Percentiles rank a stretch among this genome's conserved stretches.
These are phyloP conservation scores for Sarocladium strictum DNA, from an alignment of 2,329 filamentous ascomycete species.

Conservation along the genomic window DNA sequence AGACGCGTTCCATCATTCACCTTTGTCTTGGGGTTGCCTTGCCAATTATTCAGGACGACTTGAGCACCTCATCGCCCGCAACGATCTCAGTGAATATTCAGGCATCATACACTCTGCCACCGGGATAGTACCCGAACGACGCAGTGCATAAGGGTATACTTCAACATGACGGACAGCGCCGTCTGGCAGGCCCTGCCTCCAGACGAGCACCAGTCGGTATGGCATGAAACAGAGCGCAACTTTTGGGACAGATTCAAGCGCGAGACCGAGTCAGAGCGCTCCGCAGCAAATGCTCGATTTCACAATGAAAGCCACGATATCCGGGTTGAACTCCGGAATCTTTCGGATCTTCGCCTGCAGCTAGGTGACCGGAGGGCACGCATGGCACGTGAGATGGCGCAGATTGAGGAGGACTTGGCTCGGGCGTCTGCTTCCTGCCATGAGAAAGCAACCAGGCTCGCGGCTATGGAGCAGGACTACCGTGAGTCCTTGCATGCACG, in stretches of 20 bases:
- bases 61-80: background rate
- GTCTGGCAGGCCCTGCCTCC: slow-evolving; percentile 23
- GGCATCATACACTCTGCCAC: background rate
- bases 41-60: background rate
- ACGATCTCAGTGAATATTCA: background rate
- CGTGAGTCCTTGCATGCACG: slow-evolving; percentile 21
- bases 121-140: background rate
- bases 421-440: slow-evolving; percentile 23
- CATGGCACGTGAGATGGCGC: slow-evolving; percentile 24
- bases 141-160: background rate
- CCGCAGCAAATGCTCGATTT: slow-evolving; percentile 17
- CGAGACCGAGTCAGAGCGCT: slow-evolving; percentile 10
- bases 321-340: slow-evolving; percentile 22
- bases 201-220: slow-evolving; percentile 26
- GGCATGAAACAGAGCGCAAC: slow-evolving; percentile 29
- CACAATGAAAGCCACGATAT: slow-evolving; percentile 19
- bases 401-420: slow-evolving; percentile 32
- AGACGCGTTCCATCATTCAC: background rate
- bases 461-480: slow-evolving; percentile 25
- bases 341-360: slow-evolving; percentile 22
- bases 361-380: slow-evolving; percentile 22
- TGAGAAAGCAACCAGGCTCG: slow-evolving; percentile 27
- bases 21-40: background rate
- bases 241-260: slow-evolving; percentile 26
- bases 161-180: slow-evolving; percentile 15